Conservation (phyloP, 352 stramenopile species). For the Phytophthora meadii region DNA sequence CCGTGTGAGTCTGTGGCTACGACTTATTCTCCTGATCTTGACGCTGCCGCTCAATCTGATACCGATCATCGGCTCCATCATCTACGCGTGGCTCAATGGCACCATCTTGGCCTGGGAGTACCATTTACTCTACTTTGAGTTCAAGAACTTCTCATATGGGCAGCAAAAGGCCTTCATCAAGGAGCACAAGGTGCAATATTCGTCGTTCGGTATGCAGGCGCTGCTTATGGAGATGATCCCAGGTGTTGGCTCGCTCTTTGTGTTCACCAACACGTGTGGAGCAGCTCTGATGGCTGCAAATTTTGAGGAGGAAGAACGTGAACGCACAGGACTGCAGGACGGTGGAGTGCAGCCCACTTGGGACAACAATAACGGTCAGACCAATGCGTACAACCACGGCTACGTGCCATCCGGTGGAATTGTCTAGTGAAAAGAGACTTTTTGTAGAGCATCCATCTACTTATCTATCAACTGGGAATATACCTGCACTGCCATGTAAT, state of each 20-base stretch:
- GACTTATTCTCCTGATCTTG: conserved; percentile 59
- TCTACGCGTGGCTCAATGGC: conserved; percentile 78
- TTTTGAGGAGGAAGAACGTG: conserved; percentile 55
- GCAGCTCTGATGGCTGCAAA: conserved; percentile 72
- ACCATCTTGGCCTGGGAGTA: conserved; percentile 75
- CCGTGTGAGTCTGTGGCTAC: conserved; percentile 60
- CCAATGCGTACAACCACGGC: conserved; percentile 21
- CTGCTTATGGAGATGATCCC: conserved; percentile 82
- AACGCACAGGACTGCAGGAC: conserved; percentile 15
- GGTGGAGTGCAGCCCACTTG: conserved; percentile 11
- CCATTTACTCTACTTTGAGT: conserved; percentile 81
- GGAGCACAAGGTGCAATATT: conserved; percentile 62
- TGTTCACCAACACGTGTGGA: conserved; percentile 78
- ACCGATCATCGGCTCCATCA: conserved; percentile 62
- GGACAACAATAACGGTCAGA: conserved; percentile 14
- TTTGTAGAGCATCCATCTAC: conserved; percentile 5
- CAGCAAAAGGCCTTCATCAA: conserved; percentile 64
- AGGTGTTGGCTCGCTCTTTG: conserved; percentile 63
- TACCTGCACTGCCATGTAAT: not conserved
- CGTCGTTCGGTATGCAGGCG: conserved; percentile 73
- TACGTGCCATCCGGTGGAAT: conserved; percentile 31
- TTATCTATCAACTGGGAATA: conserved; percentile 6
- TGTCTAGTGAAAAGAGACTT: conserved; percentile 12
- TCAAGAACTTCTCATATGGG: conserved; percentile 62
- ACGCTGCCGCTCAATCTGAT: conserved; percentile 76